Evolutionary conservation across 345 rosid species (phyloP).

Genomic region (Melaleuca quinquenervia): DNA sequence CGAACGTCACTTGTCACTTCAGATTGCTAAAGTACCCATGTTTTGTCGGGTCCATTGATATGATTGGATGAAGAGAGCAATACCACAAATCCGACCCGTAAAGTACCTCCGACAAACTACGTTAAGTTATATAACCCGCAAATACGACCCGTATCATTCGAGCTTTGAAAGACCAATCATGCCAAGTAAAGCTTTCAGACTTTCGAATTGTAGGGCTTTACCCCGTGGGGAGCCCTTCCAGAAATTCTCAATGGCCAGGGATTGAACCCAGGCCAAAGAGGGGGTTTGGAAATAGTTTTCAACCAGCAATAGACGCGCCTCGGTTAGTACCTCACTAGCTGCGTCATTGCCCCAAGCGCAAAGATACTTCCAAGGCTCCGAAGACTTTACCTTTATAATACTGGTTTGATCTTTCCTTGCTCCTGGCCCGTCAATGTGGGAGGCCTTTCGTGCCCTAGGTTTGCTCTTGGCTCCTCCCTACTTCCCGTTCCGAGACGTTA

Average conservation of each 20-base stretch:
- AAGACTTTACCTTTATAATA: neutral
- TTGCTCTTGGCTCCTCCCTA: too few relatives aligned
- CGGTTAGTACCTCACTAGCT: slow-evolving; percentile 26
- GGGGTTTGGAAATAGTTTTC: slow-evolving; percentile 40
- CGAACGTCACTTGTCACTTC: neutral
- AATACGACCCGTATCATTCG: too few relatives aligned
- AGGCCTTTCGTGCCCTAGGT: neutral
- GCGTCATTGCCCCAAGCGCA: slow-evolving; percentile 31
- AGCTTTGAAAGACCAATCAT: neutral
- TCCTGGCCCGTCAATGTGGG: neutral
- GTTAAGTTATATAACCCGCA: too few relatives aligned
- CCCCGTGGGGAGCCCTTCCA: slow-evolving; percentile 26
- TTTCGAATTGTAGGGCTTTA: slow-evolving; percentile 6
- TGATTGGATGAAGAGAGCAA: neutral
- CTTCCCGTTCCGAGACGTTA: neutral
- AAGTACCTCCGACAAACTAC: too few relatives aligned
- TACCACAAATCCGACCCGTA: too few relatives aligned
- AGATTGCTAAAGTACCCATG: neutral
- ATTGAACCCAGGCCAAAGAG: slow-evolving; percentile 15
- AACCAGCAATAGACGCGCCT: slow-evolving; percentile 38
- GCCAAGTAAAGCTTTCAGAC: neutral
- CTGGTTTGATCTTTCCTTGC: neutral
- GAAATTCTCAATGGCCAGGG: slow-evolving; percentile 28
- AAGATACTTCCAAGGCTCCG: neutral
- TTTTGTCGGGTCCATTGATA: neutral